Conservation (phyloP, 2,329 filamentous ascomycete species). For the Fusarium nygamai region DNA sequence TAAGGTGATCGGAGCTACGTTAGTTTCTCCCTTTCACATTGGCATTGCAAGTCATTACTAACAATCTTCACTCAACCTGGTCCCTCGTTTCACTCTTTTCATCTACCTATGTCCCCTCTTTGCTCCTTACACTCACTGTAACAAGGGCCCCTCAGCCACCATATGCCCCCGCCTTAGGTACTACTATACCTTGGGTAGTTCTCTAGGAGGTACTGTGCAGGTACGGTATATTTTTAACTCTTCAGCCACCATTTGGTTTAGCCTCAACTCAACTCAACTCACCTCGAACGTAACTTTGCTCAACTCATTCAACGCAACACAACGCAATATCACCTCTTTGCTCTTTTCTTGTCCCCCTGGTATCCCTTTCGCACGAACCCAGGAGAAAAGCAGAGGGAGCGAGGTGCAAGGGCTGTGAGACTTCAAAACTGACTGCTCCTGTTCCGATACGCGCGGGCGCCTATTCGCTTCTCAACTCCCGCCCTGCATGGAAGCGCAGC, state of each 20-base stretch:
- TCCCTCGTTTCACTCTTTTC: background rate
- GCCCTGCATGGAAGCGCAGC: constrained; percentile 20
- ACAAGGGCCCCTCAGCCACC: constrained; percentile 23
- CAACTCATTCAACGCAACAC: constrained; percentile 10
- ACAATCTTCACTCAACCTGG: background rate
- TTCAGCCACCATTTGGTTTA: constrained; percentile 32
- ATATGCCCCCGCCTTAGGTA: constrained; percentile 13
- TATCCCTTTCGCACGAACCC: background rate
- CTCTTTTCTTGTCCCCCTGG: background rate
- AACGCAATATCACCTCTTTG: constrained; percentile 6
- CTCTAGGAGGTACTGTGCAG: constrained; percentile 13
- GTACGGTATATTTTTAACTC: constrained; percentile 36
- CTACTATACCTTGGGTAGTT: constrained; percentile 1
- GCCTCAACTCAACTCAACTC: constrained; percentile 21
- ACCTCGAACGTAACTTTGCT: constrained; percentile 3
- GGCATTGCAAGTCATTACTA: background rate
- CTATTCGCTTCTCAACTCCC: constrained; percentile 27
- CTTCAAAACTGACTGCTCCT: background rate
- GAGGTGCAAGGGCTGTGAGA: background rate
- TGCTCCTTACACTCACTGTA: constrained; percentile 1
- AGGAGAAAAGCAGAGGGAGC: background rate
- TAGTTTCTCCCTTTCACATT: background rate
- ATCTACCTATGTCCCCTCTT: background rate
- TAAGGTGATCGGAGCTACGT: background rate
- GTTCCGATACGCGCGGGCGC: constrained; percentile 25